Conservation (phyloP, 495 filamentous ascomycete species). For the Polyplosphaeria fusca region DNA sequence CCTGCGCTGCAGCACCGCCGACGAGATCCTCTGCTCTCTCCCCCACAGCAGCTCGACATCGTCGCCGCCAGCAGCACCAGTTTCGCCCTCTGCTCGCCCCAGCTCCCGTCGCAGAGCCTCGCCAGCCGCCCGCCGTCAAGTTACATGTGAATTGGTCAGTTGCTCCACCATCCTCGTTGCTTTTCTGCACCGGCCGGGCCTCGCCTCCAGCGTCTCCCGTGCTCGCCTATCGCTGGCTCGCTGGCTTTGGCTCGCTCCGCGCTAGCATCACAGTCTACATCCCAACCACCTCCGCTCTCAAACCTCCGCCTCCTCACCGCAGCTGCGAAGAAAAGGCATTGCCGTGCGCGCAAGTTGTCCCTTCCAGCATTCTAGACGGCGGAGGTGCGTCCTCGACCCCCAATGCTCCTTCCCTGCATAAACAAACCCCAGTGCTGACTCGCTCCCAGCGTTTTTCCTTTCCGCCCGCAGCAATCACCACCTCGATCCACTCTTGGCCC, state of each 20-base stretch:
- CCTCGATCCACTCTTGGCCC: slow-evolving; percentile 20
- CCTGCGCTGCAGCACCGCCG: slow-evolving; percentile 31
- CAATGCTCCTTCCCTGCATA: too few species aligned
- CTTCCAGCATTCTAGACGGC: slow-evolving; percentile 21
- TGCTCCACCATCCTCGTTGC: slow-evolving; percentile 3
- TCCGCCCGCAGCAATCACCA: slow-evolving; percentile 14
- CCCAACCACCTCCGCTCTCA: slow-evolving; percentile 39
- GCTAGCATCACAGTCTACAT: slow-evolving; percentile 36
- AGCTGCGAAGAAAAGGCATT: slow-evolving; percentile 19
- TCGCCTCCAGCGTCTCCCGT: slow-evolving; percentile 26
- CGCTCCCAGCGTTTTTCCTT: slow-evolving; percentile 15
- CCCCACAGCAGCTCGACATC: background rate
- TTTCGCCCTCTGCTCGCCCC: background rate
- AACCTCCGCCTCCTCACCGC: slow-evolving; percentile 39
- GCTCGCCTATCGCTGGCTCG: slow-evolving; percentile 34
- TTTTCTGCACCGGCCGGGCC: slow-evolving; percentile 9
- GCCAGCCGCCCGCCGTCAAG: slow-evolving; percentile 22
- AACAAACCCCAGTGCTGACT: slow-evolving; percentile 4
- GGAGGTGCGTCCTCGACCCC: slow-evolving; percentile 16
- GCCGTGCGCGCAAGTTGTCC: slow-evolving; percentile 13
- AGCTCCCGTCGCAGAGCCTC: background rate
- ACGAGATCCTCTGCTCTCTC: slow-evolving; percentile 18
- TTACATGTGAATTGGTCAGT: background rate
- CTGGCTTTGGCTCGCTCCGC: slow-evolving; percentile 33
- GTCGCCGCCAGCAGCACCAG: background rate